phyloP scores from a whole-genome alignment of 2,329 filamentous ascomycete genomes.

The Alternaria novae-zelandiae region DNA sequence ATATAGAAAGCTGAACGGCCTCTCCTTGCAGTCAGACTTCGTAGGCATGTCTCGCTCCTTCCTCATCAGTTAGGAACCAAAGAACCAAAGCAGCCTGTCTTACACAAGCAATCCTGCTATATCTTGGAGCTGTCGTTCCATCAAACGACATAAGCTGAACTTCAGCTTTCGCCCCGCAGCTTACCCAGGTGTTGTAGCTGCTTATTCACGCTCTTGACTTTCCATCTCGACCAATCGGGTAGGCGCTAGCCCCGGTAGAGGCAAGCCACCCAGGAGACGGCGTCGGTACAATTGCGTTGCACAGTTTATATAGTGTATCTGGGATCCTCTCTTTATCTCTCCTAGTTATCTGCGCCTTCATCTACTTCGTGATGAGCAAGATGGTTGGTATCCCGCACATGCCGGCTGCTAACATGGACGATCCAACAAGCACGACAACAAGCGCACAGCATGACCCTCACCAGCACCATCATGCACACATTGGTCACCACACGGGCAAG shows the following conservation, averaged over 20 bases:
- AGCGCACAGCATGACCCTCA: not conserved
- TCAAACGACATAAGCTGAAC: not conserved
- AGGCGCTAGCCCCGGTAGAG: not conserved
- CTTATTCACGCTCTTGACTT: slow-evolving; percentile 11
- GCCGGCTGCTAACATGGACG: slow-evolving; percentile 2
- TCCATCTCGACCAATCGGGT: slow-evolving; percentile 5
- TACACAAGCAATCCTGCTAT: not conserved
- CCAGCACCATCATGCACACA: slow-evolving; percentile 26
- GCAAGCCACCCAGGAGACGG: slow-evolving; percentile 7
- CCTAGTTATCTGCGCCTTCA: not conserved
- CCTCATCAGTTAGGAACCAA: not conserved
- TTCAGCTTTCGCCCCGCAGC: slow-evolving; percentile 2
- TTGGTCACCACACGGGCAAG: slow-evolving; percentile 42
- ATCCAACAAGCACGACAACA: slow-evolving; percentile 3
- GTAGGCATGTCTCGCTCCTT: not conserved
- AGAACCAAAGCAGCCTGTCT: not conserved
- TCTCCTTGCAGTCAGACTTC: not conserved
- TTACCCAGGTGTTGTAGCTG: slow-evolving; percentile 2
- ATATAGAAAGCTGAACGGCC: not conserved
- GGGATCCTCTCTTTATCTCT: not conserved
- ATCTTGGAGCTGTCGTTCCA: not conserved
- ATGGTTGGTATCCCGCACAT: slow-evolving; percentile 15
- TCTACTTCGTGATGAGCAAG: not conserved
- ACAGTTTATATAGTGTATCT: not conserved
- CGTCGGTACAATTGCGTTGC: not conserved